Evolutionary conservation across 495 filamentous ascomycete species (phyloP), one percentile per base, ranked within the genome.

Genomic region (Neurospora tetraspora): DNA sequence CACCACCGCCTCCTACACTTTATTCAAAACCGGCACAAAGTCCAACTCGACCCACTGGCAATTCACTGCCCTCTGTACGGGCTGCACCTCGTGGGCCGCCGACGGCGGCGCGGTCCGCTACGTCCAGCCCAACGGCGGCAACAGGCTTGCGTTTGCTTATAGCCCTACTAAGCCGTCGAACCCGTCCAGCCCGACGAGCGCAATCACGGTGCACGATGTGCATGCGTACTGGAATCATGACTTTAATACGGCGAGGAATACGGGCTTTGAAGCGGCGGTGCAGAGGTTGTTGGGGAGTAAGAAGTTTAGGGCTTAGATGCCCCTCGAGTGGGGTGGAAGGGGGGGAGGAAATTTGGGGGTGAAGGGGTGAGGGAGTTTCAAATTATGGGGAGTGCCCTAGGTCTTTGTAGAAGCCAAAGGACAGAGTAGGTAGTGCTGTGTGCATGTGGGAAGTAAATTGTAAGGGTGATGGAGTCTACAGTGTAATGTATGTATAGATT

Each of bases 31-130:
- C 18, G 53, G 53, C 14, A 82, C 79, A 68, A 80, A 80, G 72
- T 74, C 69, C 73, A 86, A 85, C 77, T 69, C 74, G 31, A 84
- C 83, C 1, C 84, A 85, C 73, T 85, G 82, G 83, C 83, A 85
- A 59, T 73, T 82, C 71, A 84, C 82, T 5, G 80, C 81, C 36
- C 78, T 80, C 61, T 85, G 83, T 76, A 77, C 75, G 23, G 84
- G 84, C 9, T 84, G 83, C 78, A 82, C 81, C 18, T 71, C 76
- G 34, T 86, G 79, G 74, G 73, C 72, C 18, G 27, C 53, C 1
- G 69, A 74, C 10, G 74, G 75, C 31, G 79, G 73, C 38, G 76
- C 69, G 8, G 76, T 47, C 16, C 53, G 53, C 27, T 65, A 65
- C 14, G 14, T 65, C 53, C 79, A 75, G 75, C 78, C 82, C 18